Conservation (phyloP, 2,329 filamentous ascomycete species). For the Diplodia scrobiculata region DNA sequence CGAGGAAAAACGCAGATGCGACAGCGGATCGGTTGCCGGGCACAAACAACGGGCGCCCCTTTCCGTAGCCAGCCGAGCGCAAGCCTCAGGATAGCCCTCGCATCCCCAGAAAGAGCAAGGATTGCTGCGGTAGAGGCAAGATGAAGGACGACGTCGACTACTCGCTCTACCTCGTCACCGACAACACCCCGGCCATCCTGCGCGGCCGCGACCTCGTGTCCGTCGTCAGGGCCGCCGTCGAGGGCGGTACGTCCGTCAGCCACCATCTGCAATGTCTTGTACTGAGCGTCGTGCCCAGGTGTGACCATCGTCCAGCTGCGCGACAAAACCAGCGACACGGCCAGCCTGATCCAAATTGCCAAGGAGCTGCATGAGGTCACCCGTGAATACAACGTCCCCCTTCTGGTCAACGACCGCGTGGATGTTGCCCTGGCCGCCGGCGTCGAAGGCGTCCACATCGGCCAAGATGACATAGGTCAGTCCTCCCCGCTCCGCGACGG, state of each 20-base stretch:
- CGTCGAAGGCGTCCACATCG: conserved; percentile 90
- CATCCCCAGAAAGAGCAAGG: conserved; percentile 14
- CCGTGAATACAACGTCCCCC: conserved; percentile 66
- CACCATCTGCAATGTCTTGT: not conserved
- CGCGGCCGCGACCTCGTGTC: conserved; percentile 67
- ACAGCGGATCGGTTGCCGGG: not conserved
- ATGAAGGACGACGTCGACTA: conserved; percentile 61
- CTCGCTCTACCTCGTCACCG: conserved; percentile 86
- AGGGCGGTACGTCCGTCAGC: conserved; percentile 62
- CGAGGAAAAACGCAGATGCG: conserved; percentile 17
- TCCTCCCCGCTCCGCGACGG: not conserved
- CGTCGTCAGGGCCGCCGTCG: conserved; percentile 74
- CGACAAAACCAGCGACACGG: conserved; percentile 81
- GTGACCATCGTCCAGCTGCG: conserved; percentile 86
- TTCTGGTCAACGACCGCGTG: conserved; percentile 90
- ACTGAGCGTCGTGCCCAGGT: conserved; percentile 45
- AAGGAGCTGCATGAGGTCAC: conserved; percentile 72
- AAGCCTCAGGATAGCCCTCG: not conserved
- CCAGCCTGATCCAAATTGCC: conserved; percentile 69
- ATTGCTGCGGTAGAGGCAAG: not conserved
- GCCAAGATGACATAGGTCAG: conserved; percentile 86
- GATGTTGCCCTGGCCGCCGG: conserved; percentile 83
- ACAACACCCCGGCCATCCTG: conserved; percentile 84
- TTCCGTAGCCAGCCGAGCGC: not conserved
- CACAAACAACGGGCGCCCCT: not conserved